Conservation (phyloP, 805 yeast species). For the Sungouiozyma intestinalis region DNA sequence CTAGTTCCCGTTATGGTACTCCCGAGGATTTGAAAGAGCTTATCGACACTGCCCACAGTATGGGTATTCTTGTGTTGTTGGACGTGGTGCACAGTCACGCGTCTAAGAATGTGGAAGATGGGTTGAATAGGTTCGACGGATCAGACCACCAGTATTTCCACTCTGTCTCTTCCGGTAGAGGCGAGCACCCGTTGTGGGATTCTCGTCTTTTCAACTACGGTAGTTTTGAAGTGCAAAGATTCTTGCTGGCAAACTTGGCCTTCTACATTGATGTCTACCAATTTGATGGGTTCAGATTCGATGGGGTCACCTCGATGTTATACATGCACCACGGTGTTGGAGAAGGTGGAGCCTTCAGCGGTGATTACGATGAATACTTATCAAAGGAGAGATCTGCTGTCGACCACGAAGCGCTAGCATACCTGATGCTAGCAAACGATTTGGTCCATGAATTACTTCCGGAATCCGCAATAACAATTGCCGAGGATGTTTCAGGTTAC, state of each 20-base stretch:
- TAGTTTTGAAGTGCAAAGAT: slow-evolving; percentile 80
- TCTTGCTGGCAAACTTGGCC: slow-evolving; percentile 72
- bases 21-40: slow-evolving; percentile 91
- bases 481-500: slow-evolving; percentile 97
- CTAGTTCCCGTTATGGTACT: slow-evolving; percentile 82
- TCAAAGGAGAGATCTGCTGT: slow-evolving; percentile 56
- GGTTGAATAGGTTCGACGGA: slow-evolving; percentile 87
- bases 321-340: slow-evolving; percentile 90
- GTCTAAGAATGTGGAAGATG: slow-evolving; percentile 88
- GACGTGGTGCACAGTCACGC: slow-evolving; percentile 97
- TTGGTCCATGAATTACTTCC: slow-evolving; percentile 47
- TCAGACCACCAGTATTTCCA: slow-evolving; percentile 94
- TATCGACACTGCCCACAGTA: slow-evolving; percentile 81
- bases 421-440: slow-evolving; percentile 84
- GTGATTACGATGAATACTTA: slow-evolving; percentile 86
- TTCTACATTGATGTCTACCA: slow-evolving; percentile 72
- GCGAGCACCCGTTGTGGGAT: slow-evolving; percentile 89
- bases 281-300: slow-evolving; percentile 94
- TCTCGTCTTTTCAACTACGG: slow-evolving; percentile 91
- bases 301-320: slow-evolving; percentile 92
- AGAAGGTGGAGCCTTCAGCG: slow-evolving; percentile 70
- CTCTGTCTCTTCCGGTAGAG: slow-evolving; percentile 60
- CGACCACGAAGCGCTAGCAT: slow-evolving; percentile 78
- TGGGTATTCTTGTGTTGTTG: slow-evolving; percentile 76
- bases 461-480: slow-evolving; percentile 60